Evolutionary conservation across 257 asterid species (phyloP), one percentile per base, ranked within the genome.

Genomic region (Solanum corneliomulleri): DNA sequence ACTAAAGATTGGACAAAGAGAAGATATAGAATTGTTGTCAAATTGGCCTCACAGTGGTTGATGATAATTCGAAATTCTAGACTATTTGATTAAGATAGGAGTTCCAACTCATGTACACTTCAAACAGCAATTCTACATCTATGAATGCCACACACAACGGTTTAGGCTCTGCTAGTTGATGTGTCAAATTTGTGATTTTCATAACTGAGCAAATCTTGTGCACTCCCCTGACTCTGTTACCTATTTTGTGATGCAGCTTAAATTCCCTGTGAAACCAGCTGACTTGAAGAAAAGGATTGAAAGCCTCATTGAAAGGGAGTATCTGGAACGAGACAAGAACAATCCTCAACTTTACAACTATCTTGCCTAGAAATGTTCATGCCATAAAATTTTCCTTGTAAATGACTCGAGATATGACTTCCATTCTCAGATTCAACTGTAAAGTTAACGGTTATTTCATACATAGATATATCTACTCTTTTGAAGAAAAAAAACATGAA

Each of bases 201-300:
- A 11, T 21, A 23, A 74, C 82, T 74, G 52, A 37, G 31, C 20
- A 74, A 74, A 37, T 74, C 52, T 74, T 39, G 82, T 37, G 82
- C 52, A 74, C 45, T 0, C 5, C 27, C 7, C 41, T 62, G 42
- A 25, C 31, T 41, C 33, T n/a, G 80, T 25, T 84, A 3, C 58
- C 5, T 66, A 41, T 62, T 62, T 84, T 39, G 64, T 66, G 83
- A 20, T 85, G 88, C 98, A 96, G 99, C 98, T 97, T 86, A 97
- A 95, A 88, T 96, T 97, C 87, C 99, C 99, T 3, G 93, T 96
- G 90, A 97, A 97, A 92, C 99, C 99, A 33, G 96, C 96, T 0
- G 99, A 97, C 90, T 88, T 97, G 97, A 97, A 95, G 98, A 97
- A 97, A 88, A 91, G 99, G 91, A 97, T 97, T 49, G 99, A 96